Percentiles rank a stretch among this genome's conserved stretches.
phyloP scores from a whole-genome alignment of 148 eudicot genomes.

The Vaccinium corymbosum region DNA sequence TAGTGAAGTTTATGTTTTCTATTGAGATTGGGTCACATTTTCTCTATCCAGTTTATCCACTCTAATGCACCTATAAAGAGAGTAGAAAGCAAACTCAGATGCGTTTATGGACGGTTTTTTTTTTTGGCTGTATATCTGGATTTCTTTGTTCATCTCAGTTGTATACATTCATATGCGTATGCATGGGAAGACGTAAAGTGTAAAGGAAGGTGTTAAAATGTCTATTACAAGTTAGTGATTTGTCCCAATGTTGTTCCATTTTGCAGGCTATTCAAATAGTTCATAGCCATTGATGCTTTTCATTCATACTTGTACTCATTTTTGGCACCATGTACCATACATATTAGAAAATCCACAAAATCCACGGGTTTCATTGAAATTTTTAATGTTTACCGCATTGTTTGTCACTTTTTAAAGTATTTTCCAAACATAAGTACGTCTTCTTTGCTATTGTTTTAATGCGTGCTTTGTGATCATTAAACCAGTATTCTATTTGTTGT shows the following conservation, averaged over 20 bases:
- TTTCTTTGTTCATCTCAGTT: neutral
- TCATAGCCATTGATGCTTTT: neutral
- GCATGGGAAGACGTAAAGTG: neutral
- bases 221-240: neutral
- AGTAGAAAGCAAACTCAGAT: neutral
- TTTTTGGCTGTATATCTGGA: neutral
- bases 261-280: slow-evolving; percentile 4
- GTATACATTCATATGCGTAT: neutral
- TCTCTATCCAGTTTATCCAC: neutral
- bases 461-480: neutral
- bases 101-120: neutral
- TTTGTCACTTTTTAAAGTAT: neutral
- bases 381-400: neutral
- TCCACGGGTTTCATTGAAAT: neutral
- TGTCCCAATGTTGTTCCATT: neutral
- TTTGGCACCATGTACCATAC: neutral
- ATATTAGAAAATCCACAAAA: neutral
- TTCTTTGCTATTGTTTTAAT: neutral
- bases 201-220: neutral
- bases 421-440: neutral
- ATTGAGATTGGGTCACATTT: neutral
- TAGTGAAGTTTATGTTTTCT: neutral
- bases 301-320: neutral
- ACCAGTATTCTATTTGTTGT: neutral
- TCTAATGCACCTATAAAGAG: neutral